A percentile compares a stretch with the other conserved stretches of the same genome.
phyloP scores from a whole-genome alignment of 2,329 filamentous ascomycete genomes.

The Aspergillus pseudoviridinutans region DNA sequence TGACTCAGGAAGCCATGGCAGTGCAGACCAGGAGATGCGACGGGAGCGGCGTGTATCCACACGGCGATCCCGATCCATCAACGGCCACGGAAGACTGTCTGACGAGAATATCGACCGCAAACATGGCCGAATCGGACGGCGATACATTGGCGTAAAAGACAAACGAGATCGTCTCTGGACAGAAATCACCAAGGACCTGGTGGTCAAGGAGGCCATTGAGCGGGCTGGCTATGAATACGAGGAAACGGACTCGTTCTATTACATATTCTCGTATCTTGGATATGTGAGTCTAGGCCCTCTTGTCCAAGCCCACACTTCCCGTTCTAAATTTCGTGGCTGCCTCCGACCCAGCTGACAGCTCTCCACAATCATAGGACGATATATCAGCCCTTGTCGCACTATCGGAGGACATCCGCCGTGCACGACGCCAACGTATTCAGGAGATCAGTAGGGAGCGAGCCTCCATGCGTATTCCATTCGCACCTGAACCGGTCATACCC shows the following conservation, averaged over 20 bases:
- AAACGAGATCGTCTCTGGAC: constrained; percentile 74
- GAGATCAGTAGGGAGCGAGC: constrained; percentile 52
- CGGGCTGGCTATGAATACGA: constrained; percentile 81
- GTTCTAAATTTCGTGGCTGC: neutral
- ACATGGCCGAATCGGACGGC: constrained; percentile 40
- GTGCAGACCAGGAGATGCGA: constrained; percentile 69
- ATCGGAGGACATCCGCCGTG: constrained; percentile 74
- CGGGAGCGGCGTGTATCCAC: constrained; percentile 72
- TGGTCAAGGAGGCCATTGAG: constrained; percentile 81
- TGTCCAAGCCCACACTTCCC: neutral
- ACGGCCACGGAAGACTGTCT: constrained; percentile 58
- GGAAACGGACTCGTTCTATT: constrained; percentile 85
- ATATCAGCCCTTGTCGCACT: constrained; percentile 78
- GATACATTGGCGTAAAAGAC: constrained; percentile 37
- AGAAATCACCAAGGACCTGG: constrained; percentile 90
- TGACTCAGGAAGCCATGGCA: constrained; percentile 72
- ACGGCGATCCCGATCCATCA: constrained; percentile 67
- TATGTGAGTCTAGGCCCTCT: constrained; percentile 61
- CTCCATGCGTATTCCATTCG: constrained; percentile 17
- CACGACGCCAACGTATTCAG: constrained; percentile 55
- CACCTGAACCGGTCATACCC: constrained; percentile 9
- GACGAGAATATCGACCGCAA: constrained; percentile 51
- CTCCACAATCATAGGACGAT: constrained; percentile 62
- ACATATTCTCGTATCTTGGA: constrained; percentile 83
- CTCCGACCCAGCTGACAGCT: neutral